These are phyloP conservation scores for Eucalyptus melliodora DNA, from an alignment of 345 rosid species.

Conservation along the genomic window DNA sequence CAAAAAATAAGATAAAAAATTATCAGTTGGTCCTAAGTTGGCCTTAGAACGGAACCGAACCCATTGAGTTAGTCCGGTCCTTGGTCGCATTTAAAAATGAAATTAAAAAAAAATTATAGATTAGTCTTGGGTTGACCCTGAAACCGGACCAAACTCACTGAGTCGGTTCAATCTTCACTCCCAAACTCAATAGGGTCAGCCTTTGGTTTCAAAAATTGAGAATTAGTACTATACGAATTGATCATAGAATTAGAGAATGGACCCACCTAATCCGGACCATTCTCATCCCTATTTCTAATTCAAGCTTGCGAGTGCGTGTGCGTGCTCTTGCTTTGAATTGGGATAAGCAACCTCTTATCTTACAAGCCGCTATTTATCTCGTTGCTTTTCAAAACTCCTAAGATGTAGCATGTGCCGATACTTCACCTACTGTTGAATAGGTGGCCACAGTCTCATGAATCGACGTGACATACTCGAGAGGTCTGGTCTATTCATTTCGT, in stretches of 20 bases:
- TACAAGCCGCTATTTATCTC: neutral
- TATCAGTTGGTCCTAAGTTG: fast-evolving
- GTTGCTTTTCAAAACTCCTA: neutral
- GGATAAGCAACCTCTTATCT: neutral
- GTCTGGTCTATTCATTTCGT: neutral
- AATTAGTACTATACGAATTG: too few relatives aligned
- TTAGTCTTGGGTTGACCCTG: too few relatives aligned
- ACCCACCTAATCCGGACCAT: too few relatives aligned
- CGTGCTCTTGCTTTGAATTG: neutral
- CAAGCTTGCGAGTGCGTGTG: neutral
- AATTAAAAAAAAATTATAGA: too few relatives aligned
- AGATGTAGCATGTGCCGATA: neutral
- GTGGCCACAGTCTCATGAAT: neutral
- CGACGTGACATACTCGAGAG: neutral
- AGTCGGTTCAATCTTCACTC: fast-evolving
- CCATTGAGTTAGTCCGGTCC: too few relatives aligned
- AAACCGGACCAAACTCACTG: fast-evolving
- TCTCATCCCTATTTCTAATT: too few relatives aligned
- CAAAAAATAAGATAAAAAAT: too few relatives aligned
- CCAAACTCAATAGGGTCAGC: too few relatives aligned
- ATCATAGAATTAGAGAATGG: too few relatives aligned
- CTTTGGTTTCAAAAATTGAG: too few relatives aligned
- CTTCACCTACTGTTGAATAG: neutral
- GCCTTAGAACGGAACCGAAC: fast-evolving
- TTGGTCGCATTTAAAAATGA: too few relatives aligned